Base-by-base conservation (phyloP, 208 protist genomes). In the Wallacemonas sp. region DNA sequence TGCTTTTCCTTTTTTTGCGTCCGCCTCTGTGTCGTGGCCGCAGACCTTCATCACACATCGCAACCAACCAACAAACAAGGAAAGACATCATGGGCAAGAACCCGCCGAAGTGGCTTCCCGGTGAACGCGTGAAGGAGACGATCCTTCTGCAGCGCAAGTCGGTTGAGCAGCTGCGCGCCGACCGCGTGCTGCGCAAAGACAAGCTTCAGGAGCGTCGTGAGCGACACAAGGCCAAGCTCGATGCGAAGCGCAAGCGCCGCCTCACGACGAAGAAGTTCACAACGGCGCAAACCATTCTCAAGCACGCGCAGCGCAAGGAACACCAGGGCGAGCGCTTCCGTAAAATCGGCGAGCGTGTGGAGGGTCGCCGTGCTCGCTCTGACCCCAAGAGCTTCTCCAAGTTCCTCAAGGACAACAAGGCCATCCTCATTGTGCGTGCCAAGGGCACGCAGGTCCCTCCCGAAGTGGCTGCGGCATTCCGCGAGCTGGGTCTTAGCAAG, bases 71-170 rank as follows among this genome's bases (percentile, higher is more conserved):
- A 2, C 14, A 11, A 24, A 24, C 23, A 65, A 34, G 21, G 34
- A 19, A n/a, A 29, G 30, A 41, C 56, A 55, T 33, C 30, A 96
- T 96, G 90, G 90, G 86, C 24, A 93, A 93, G 72, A 79, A 84
- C 47, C 90, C 90, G 14, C 90, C 90, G 21, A 96, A 96, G 68
- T 96, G 90, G 90, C 87, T 96, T 2, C 90, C 90, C 1, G 90
- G 90, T 1, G 85, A 93, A 26, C 90, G 90, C n/a, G 90, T 96
- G 73, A 96, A 93, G 82, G 90, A 96, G 74, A 96, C 90, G 11
- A 93, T 96, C 66, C 82, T 96, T 14, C 76, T 93, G 34, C 90
- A 96, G 75, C 90, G 90, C 47, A 93, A 93, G 69, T 96, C 90
- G 21, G 90, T 96, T 2, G 90, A 96, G 76, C 90, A 93, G 73